These are phyloP conservation scores for Neurospora sp. DNA, from an alignment of 2,329 filamentous ascomycete species.

Conservation along the genomic window DNA sequence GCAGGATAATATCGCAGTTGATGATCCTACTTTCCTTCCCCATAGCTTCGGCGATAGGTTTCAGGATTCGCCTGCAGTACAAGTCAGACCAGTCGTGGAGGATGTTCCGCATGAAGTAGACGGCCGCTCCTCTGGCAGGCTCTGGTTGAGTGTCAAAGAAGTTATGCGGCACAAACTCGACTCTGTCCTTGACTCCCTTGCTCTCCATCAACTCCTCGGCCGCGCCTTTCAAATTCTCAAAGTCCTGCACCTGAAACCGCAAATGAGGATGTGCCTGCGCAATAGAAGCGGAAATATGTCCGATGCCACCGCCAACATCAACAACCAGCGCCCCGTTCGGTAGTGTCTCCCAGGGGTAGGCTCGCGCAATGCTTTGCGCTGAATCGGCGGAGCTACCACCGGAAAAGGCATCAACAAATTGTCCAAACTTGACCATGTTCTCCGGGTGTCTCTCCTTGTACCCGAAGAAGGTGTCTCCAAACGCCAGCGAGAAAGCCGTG, in stretches of 20 bases:
- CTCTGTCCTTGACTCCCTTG: slow-evolving; percentile 4
- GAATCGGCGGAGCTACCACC: slow-evolving; percentile 6
- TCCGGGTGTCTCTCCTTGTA: slow-evolving; percentile 9
- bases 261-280: slow-evolving; percentile 5
- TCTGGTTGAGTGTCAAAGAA: slow-evolving; percentile 14
- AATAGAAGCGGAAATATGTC: slow-evolving; percentile 8
- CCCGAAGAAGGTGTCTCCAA: slow-evolving; percentile 9
- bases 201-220: neutral
- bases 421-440: slow-evolving; percentile 8
- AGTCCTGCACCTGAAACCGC: slow-evolving; percentile 8
- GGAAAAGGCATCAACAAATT: slow-evolving; percentile 5
- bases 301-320: slow-evolving; percentile 8
- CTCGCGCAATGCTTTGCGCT: slow-evolving; percentile 5
- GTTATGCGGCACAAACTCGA: slow-evolving; percentile 8
- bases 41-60: slow-evolving; percentile 11
- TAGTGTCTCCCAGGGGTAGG: slow-evolving; percentile 8
- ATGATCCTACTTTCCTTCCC: slow-evolving; percentile 8
- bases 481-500: slow-evolving; percentile 6
- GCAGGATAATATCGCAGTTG: slow-evolving; percentile 9
- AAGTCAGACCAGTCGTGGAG: slow-evolving; percentile 17
- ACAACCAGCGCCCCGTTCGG: slow-evolving; percentile 6
- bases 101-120: slow-evolving; percentile 14
- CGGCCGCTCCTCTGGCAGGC: slow-evolving; percentile 1
- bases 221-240: slow-evolving; percentile 2
- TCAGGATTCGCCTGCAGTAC: slow-evolving; percentile 11